Percentiles rank a stretch among this genome's conserved stretches.
phyloP scores from a whole-genome alignment of 139 green algal species.

The Tetradesmus lagerheimii region DNA sequence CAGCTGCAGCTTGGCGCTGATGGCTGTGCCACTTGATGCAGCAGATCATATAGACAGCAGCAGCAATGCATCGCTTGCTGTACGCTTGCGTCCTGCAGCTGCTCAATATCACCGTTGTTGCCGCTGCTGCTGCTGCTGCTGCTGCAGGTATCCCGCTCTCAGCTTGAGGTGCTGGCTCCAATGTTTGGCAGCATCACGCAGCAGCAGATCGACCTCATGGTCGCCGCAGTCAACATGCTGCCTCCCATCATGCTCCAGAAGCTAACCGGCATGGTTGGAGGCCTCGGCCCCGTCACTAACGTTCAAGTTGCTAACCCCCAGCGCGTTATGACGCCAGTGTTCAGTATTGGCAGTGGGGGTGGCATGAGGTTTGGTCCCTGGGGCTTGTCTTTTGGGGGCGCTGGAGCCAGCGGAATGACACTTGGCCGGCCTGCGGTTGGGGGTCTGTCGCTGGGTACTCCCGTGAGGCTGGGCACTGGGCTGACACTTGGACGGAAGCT shows the following conservation, averaged over 20 bases:
- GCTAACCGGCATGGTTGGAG: not conserved
- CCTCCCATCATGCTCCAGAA: not conserved
- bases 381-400: not conserved
- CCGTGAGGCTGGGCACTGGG: not conserved
- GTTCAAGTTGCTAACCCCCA: not conserved
- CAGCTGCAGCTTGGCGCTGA: too few species aligned
- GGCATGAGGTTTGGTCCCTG: not conserved
- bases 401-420: too few species aligned
- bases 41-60: too few species aligned
- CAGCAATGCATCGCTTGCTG: not conserved
- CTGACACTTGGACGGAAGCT: not conserved
- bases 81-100: not conserved
- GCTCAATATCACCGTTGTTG: not conserved
- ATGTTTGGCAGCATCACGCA: conserved; percentile 23
- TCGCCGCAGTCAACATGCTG: not conserved
- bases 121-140: not conserved
- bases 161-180: conserved; percentile 14
- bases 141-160: conserved; percentile 9
- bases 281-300: not conserved
- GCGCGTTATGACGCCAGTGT: not conserved
- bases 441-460: too few species aligned
- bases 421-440: too few species aligned
- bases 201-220: conserved; percentile 16
- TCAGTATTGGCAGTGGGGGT: not conserved
- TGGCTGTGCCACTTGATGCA: too few species aligned